Evolutionary conservation across 1,139 yeast genomes (phyloP).

Genomic region (Yarrowia galli): DNA sequence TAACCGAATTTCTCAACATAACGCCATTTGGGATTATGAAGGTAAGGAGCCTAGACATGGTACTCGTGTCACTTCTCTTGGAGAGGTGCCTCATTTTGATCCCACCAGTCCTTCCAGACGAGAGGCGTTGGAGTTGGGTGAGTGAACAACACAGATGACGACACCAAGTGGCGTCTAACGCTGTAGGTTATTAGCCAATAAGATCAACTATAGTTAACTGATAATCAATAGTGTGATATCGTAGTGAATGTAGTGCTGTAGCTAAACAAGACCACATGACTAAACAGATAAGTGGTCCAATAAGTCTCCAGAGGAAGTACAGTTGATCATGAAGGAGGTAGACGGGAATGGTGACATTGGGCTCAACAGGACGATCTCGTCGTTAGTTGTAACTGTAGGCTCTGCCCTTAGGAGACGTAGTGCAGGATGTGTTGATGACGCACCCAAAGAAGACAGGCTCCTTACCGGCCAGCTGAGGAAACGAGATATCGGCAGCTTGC

Average conservation of each 20-base stretch:
- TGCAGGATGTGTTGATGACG: constrained; percentile 10
- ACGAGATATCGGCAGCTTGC: constrained; percentile 66
- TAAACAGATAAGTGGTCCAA: too few species aligned
- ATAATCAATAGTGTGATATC: too few species aligned
- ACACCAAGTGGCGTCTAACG: too few species aligned
- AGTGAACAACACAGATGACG: background rate
- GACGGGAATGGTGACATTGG: background rate
- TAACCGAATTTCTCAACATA: constrained; percentile 68
- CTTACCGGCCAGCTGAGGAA: constrained; percentile 56
- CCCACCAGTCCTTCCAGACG: constrained; percentile 7
- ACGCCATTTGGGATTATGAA: constrained; percentile 57
- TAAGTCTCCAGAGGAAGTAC: too few species aligned
- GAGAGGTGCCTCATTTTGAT: constrained; percentile 44
- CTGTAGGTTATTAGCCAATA: too few species aligned
- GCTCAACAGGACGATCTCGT: constrained; percentile 7
- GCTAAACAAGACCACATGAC: too few species aligned
- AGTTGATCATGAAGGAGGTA: constrained; percentile 15
- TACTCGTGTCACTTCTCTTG: constrained; percentile 50
- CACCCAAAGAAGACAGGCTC: constrained; percentile 26
- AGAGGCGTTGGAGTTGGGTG: background rate
- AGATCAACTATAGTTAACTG: too few species aligned
- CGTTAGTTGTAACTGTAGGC: constrained; percentile 15
- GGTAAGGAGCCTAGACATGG: constrained; percentile 46
- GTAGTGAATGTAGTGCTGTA: too few species aligned
- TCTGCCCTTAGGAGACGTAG: constrained; percentile 9